A percentile compares a stretch with the other conserved stretches of the same genome.
Conservation (phyloP, 73 alveolate species). For the Stentor roeselii region DNA sequence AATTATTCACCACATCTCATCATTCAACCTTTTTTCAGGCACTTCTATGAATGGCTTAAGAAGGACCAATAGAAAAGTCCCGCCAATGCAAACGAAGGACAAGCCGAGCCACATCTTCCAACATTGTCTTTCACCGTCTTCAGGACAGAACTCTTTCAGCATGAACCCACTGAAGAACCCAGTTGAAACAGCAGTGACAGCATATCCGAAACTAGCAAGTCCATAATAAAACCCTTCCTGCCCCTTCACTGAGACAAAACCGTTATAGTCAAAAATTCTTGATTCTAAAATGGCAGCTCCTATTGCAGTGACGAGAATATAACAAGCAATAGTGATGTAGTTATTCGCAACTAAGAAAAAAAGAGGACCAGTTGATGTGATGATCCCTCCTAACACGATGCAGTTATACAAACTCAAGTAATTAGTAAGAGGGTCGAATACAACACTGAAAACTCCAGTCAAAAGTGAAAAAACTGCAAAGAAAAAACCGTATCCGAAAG, state of each 20-base stretch:
- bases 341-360: neutral
- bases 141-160: constrained; percentile 1
- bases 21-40: too few relatives aligned
- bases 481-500: neutral
- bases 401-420: neutral
- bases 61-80: neutral
- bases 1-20: too few relatives aligned
- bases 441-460: neutral
- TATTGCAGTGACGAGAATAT: neutral
- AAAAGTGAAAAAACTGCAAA: neutral
- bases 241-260: neutral
- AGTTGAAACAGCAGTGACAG: neutral
- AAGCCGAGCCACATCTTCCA: constrained; percentile 18
- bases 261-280: neutral
- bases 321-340: neutral
- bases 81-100: neutral
- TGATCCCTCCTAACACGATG: neutral
- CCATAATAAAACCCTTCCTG: neutral
- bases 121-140: constrained; percentile 20
- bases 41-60: neutral
- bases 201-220: neutral
- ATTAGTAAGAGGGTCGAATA: neutral
- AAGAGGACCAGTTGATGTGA: neutral
- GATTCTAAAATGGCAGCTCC: neutral
- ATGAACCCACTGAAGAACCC: neutral